These are phyloP conservation scores for Serendipita sp. DNA, from an alignment of 1,284 basidiomycete genomes.

Conservation along the genomic window DNA sequence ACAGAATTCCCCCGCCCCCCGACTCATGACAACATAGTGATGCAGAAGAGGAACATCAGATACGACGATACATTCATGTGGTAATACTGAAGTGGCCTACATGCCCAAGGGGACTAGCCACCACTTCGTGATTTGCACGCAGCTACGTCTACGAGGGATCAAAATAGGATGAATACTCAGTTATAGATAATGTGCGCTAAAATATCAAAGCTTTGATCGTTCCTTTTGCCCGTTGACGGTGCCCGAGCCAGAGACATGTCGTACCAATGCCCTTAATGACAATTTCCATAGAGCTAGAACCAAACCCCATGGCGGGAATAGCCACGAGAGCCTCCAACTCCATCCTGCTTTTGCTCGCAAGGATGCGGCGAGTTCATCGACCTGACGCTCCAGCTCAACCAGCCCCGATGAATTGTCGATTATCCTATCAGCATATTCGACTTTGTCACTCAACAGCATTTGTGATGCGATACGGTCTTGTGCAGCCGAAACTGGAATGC, in stretches of 20 bases:
- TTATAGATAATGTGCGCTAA: too few species aligned
- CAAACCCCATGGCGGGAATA: slow-evolving; percentile 64
- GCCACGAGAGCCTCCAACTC: slow-evolving; percentile 63
- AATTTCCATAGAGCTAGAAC: slow-evolving; percentile 21
- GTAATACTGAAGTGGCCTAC: too few species aligned
- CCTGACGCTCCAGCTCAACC: slow-evolving; percentile 54
- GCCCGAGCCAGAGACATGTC: neutral
- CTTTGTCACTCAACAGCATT: slow-evolving; percentile 64
- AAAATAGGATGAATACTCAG: too few species aligned
- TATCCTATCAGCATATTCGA: slow-evolving; percentile 71
- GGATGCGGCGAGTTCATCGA: slow-evolving; percentile 46
- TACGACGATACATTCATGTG: too few species aligned
- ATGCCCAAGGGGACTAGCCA: too few species aligned
- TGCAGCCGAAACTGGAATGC: slow-evolving; percentile 47
- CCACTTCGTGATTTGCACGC: too few species aligned
- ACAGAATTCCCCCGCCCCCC: too few species aligned
- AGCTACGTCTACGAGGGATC: too few species aligned
- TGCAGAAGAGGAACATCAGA: too few species aligned
- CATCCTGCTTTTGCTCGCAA: slow-evolving; percentile 44
- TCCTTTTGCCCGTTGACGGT: slow-evolving; percentile 9
- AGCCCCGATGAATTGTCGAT: slow-evolving; percentile 78
- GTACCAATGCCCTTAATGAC: slow-evolving; percentile 12
- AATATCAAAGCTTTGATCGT: neutral
- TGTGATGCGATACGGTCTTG: slow-evolving; percentile 66
- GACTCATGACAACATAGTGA: too few species aligned